Percentiles rank a stretch among this genome's conserved stretches.
Evolutionary conservation across 805 yeast species (phyloP).

Genomic region (Candida golubevii): DNA sequence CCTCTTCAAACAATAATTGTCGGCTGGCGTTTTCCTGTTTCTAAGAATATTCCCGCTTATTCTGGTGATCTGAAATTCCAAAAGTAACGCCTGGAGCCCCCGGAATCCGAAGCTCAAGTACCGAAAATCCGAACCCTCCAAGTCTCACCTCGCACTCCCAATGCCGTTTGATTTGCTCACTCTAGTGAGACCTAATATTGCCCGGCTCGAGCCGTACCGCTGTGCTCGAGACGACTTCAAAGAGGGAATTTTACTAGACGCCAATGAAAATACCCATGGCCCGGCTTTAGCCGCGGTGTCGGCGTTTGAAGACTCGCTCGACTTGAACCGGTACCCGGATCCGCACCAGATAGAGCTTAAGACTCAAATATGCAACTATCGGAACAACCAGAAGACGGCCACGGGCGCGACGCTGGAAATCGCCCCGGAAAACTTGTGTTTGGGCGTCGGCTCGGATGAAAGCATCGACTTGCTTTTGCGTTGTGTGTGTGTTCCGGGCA

Average conservation of each 20-base stretch:
- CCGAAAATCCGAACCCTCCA: too few relatives aligned
- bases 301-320: slow-evolving; percentile 43
- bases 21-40: too few relatives aligned
- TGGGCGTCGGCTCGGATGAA: slow-evolving; percentile 98
- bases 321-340: slow-evolving; percentile 90
- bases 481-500: slow-evolving; percentile 77
- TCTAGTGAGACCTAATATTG: slow-evolving; percentile 81
- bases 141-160: too few relatives aligned
- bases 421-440: slow-evolving; percentile 69
- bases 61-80: too few relatives aligned
- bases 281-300: slow-evolving; percentile 57
- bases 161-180: slow-evolving; percentile 47
- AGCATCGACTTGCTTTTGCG: slow-evolving; percentile 85
- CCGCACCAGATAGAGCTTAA: slow-evolving; percentile 87
- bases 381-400: slow-evolving; percentile 51
- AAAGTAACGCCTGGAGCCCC: too few relatives aligned
- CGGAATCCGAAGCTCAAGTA: too few relatives aligned
- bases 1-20: too few relatives aligned
- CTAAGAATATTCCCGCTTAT: too few relatives aligned
- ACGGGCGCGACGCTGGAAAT: slow-evolving; percentile 7
- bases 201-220: slow-evolving; percentile 80
- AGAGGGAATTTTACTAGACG: slow-evolving; percentile 85
- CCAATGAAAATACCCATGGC: slow-evolving; percentile 94
- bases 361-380: slow-evolving; percentile 60
- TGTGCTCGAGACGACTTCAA: slow-evolving; percentile 96